These are phyloP conservation scores for Cladochytrium replicatum DNA, from an alignment of 192 early-diverging fungal genomes.

Conservation along the genomic window DNA sequence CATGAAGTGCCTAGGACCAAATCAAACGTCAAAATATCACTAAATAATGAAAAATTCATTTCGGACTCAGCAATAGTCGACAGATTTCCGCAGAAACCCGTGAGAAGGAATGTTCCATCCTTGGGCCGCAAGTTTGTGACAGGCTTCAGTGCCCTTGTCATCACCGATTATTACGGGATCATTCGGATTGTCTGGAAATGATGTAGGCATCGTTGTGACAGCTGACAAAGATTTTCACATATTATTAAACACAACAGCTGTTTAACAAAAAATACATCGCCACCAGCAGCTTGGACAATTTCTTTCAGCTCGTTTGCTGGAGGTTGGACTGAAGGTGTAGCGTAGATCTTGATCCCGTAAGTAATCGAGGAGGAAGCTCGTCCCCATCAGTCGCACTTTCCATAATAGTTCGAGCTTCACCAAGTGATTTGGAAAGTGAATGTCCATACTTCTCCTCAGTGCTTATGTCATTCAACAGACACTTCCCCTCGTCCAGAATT, in stretches of 20 bases:
- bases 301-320: slow-evolving; percentile 22
- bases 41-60: too few species aligned
- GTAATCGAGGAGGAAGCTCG: slow-evolving; percentile 5
- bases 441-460: slow-evolving; percentile 31
- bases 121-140: background rate
- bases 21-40: too few species aligned
- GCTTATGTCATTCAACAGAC: slow-evolving; percentile 26
- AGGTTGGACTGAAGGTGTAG: slow-evolving; percentile 26
- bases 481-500: slow-evolving; percentile 24
- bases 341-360: slow-evolving; percentile 24
- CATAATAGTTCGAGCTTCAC: too few species aligned
- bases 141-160: slow-evolving; percentile 17
- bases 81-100: slow-evolving; percentile 29
- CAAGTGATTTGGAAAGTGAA: slow-evolving; percentile 15
- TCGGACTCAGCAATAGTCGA: too few species aligned
- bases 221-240: too few species aligned
- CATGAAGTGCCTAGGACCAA: too few species aligned
- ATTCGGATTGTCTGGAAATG: background rate
- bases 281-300: slow-evolving; percentile 34
- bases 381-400: too few species aligned
- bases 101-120: slow-evolving; percentile 23
- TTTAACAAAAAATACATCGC: slow-evolving; percentile 14
- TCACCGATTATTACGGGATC: slow-evolving; percentile 19
- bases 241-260: background rate
- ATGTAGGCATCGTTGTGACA: slow-evolving; percentile 4